Evolutionary conservation across 2,329 filamentous ascomycete species (phyloP).

Genomic region (Aspergillus sp.): DNA sequence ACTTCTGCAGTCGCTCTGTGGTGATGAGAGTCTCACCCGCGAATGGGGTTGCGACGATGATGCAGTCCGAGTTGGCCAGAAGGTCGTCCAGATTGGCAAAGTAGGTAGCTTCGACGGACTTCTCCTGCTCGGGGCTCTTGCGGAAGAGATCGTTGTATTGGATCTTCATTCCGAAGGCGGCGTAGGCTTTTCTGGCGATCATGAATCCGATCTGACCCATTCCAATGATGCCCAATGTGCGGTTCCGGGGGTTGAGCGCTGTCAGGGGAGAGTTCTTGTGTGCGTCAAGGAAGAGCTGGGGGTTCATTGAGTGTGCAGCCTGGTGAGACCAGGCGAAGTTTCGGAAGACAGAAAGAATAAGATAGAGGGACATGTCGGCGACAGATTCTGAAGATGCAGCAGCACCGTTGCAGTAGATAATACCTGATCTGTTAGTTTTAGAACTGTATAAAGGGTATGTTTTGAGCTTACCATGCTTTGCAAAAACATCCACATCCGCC

Average conservation of each 20-base stretch:
- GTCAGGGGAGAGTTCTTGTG: constrained; percentile 56
- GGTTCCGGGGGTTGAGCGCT: constrained; percentile 60
- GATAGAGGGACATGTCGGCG: constrained; percentile 65
- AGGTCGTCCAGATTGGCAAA: constrained; percentile 41
- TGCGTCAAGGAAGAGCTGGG: constrained; percentile 51
- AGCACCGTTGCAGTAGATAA: constrained; percentile 65
- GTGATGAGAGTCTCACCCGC: constrained; percentile 38
- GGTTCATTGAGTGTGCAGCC: constrained; percentile 47
- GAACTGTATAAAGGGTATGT: constrained; percentile 8
- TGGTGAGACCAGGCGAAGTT: constrained; percentile 60
- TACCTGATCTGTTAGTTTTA: constrained; percentile 10
- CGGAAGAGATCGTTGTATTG: constrained; percentile 49
- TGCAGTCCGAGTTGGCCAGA: constrained; percentile 40
- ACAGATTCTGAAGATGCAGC: constrained; percentile 67
- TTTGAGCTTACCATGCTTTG: constrained; percentile 49
- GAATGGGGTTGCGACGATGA: constrained; percentile 45
- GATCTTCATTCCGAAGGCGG: constrained; percentile 64
- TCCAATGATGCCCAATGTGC: constrained; percentile 62
- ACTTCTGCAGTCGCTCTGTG: constrained; percentile 37
- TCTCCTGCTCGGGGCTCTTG: constrained; percentile 34
- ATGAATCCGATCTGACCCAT: constrained; percentile 62
- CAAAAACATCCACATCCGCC: constrained; percentile 58
- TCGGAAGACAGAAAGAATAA: constrained; percentile 66
- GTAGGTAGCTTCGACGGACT: constrained; percentile 35
- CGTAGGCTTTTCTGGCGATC: constrained; percentile 55